Base-by-base conservation (phyloP, 169 alveolate genomes). In the Plasmodium cynomolgi region DNA sequence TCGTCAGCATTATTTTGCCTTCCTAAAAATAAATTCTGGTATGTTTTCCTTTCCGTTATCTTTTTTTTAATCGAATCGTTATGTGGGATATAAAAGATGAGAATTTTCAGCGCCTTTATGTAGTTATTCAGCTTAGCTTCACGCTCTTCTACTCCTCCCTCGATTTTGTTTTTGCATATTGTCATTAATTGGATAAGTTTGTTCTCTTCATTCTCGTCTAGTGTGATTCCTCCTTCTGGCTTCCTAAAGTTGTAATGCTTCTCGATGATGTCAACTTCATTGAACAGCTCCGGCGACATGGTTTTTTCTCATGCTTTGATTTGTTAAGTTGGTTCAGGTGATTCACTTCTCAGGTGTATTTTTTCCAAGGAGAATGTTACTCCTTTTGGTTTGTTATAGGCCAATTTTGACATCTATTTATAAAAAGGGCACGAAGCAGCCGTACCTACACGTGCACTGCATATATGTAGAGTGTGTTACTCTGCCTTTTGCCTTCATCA, bases 191-290 rank as follows among this genome's bases (percentile, higher is more conserved):
- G 54, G 47, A 85, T 75, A 56, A 85, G 54, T 77, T 77, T 85
- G 81, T 85, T 56, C 39, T 74, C 58, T 34, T 85, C 93, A 85
- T 85, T 39, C 29, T 85, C 85, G 85, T 75, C 93, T 85, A 85
- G 44, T 75, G 77, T 85, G 56, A n/a, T 56, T 5, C 29, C 80
- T 29, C 31, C 73, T 5, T 54, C 81, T 23, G 83, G 58, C 1
- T 56, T 85, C 80, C 41, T 85, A 26, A 85, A 85, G 80, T 75
- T 85, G 81, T 75, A 75, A 17, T 85, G 34, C 80, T 85, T 85
- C 50, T 85, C 41, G 29, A 85, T 85, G 68, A 85, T 11, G 6
- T 85, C 85, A 34, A 39, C 58, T 47, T 85, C 93, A 58, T 75
- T 79, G 71, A 75, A 85, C 17, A 20, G 31, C 71, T 85, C 93